Conservation (phyloP, 805 yeast species). For the Sporopachydermia lactativora region DNA sequence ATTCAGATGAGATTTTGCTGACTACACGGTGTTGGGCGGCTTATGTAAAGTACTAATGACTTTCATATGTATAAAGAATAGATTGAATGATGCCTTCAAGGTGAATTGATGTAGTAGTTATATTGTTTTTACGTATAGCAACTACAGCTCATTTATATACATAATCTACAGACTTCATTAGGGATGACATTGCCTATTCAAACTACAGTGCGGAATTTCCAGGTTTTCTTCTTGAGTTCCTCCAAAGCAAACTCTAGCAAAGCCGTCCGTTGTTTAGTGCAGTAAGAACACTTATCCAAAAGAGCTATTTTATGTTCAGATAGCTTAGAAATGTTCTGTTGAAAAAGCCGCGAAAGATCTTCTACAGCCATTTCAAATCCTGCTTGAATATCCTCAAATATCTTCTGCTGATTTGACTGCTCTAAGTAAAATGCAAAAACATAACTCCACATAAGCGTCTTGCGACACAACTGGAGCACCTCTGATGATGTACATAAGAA, state of each 20-base stretch:
- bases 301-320: conserved; percentile 24
- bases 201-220: background rate
- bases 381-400: conserved; percentile 61
- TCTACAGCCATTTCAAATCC: conserved; percentile 54
- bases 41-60: no score
- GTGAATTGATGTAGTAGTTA: no score
- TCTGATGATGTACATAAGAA: conserved; percentile 64
- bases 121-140: no score
- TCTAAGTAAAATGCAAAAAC: conserved; percentile 61
- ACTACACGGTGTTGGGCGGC: no score
- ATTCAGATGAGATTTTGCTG: conserved; percentile 73
- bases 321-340: conserved; percentile 21
- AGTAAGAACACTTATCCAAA: conserved; percentile 29
- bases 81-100: no score
- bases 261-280: conserved; percentile 25
- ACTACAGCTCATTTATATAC: no score
- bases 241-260: conserved; percentile 30
- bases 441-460: conserved; percentile 81
- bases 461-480: conserved; percentile 52
- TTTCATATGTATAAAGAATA: no score
- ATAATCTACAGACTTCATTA: no score
- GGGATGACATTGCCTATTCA: no score
- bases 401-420: conserved; percentile 33
- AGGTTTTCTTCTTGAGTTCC: background rate
- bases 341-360: conserved; percentile 48